Base-by-base conservation (phyloP, 2,329 filamentous ascomycete genomes). In the Phyllosticta paracitricarpa region DNA sequence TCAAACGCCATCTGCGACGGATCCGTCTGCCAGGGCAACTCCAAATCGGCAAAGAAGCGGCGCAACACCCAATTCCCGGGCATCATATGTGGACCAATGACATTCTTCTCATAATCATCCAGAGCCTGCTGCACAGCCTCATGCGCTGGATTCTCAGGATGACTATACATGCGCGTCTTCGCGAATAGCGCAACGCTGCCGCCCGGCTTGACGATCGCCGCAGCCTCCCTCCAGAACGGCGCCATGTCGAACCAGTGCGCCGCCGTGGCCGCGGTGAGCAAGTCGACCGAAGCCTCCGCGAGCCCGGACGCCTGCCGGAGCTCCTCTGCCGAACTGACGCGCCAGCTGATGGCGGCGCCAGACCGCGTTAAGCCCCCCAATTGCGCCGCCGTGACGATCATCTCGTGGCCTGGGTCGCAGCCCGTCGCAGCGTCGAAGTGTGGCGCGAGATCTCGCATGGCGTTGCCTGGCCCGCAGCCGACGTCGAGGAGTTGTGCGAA, bases 231-330 rank as follows among this genome's bases (percentile, higher is more conserved):
- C 76, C 80, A 84, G 70, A 84, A 84, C 0, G 61, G 59, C 0
- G 72, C 64, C 75, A 84, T 77, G 64, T 84, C 75, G 70, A 85
- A 84, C 82, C 82, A 85, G 68, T 85, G 83, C 0, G 80, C 60
- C 10, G 80, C 77, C 2, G 75, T 81, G 0, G 78, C 78, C 8
- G 77, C 76, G 0, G 75, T 78, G 63, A 83, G 72, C n/a, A 83
- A 68, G 65, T 83, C 81, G 8, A 83, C 75, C 58, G 69, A 72
- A 52, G 63, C 63, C 52, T 71, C 72, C 2, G 63, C 63, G 3
- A 79, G 62, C 1, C 10, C 64, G 61, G 14, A 75, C 63, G 1
- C 69, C 2, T 64, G 59, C 19, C 73, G 75, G 2, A 82, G 71
- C 0, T 74, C 70, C 63, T 83, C 80, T 1, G 80, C 80, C 0